A percentile compares a stretch with the other conserved stretches of the same genome.
phyloP scores from a whole-genome alignment of 1,284 basidiomycete genomes.

The Rhodotorula sp. region DNA sequence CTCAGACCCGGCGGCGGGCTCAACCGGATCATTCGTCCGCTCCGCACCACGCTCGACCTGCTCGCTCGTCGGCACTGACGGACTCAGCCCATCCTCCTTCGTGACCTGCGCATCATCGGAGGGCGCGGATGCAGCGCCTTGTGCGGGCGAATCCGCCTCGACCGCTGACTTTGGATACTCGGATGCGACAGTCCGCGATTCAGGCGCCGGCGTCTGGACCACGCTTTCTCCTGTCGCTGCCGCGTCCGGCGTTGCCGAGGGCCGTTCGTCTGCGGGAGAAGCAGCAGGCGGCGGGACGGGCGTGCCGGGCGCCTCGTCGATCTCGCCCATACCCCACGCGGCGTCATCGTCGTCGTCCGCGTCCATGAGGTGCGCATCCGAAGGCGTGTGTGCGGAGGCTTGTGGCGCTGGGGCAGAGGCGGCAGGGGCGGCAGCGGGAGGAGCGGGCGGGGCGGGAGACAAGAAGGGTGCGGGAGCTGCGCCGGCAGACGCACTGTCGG shows the following conservation, averaged over 20 bases:
- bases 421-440: neutral
- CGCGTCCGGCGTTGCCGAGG: neutral
- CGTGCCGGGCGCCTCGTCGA: neutral
- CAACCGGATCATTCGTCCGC: no score
- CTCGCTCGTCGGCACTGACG: no score
- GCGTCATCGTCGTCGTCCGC: conserved; percentile 8
- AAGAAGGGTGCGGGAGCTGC: neutral
- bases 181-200: no score
- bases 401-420: neutral
- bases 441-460: neutral
- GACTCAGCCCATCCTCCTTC: no score
- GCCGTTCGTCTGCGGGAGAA: neutral
- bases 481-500: neutral
- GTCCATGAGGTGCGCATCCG: neutral
- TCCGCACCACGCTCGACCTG: no score
- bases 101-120: no score
- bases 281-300: neutral
- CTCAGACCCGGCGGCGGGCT: no score
- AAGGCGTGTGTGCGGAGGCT: neutral
- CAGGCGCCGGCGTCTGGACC: no score
- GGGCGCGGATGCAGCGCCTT: no score
- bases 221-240: no score
- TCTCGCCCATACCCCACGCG: conserved; percentile 7
- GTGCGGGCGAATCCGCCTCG: no score
- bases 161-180: no score